phyloP scores from a whole-genome alignment of 805 yeast genomes.

The Ogataea pilisensis region DNA sequence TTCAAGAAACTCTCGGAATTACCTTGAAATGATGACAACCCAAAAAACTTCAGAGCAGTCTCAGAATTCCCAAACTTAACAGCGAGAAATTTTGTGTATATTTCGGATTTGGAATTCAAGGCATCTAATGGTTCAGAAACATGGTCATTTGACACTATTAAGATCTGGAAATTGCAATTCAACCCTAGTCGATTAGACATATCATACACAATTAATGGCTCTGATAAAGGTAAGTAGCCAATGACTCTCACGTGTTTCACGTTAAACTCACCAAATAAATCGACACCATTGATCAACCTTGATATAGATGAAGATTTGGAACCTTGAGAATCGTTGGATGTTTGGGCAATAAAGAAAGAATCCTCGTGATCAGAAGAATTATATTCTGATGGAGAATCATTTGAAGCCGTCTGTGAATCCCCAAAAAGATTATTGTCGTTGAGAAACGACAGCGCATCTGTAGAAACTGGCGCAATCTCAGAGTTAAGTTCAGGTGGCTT shows the following conservation, averaged over 20 bases:
- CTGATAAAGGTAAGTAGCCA: slow-evolving; percentile 9
- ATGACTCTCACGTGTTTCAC: slow-evolving; percentile 4
- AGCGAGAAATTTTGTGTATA: slow-evolving; percentile 1
- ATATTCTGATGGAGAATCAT: not conserved
- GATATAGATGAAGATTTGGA: not conserved
- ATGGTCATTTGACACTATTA: not conserved
- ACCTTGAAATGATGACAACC: not conserved
- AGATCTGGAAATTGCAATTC: slow-evolving; percentile 4
- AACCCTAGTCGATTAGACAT: not conserved
- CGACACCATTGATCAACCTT: not conserved
- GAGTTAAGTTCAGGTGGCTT: not conserved
- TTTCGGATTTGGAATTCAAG: too few relatives aligned
- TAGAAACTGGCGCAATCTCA: not conserved
- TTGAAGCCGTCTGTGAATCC: not conserved
- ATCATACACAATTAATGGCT: slow-evolving; percentile 1
- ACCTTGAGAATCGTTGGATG: not conserved
- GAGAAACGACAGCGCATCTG: not conserved
- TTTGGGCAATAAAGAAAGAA: not conserved
- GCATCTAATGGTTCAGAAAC: not conserved
- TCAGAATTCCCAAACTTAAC: not conserved
- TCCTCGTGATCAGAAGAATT: not conserved
- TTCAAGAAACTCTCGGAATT: not conserved
- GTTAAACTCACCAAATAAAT: not conserved
- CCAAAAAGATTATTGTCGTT: not conserved
- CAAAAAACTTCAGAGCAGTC: not conserved